Percentiles rank a stretch among this genome's conserved stretches.
phyloP scores from a whole-genome alignment of 2,329 filamentous ascomycete species.

The Fusarium brachygibbosum region DNA sequence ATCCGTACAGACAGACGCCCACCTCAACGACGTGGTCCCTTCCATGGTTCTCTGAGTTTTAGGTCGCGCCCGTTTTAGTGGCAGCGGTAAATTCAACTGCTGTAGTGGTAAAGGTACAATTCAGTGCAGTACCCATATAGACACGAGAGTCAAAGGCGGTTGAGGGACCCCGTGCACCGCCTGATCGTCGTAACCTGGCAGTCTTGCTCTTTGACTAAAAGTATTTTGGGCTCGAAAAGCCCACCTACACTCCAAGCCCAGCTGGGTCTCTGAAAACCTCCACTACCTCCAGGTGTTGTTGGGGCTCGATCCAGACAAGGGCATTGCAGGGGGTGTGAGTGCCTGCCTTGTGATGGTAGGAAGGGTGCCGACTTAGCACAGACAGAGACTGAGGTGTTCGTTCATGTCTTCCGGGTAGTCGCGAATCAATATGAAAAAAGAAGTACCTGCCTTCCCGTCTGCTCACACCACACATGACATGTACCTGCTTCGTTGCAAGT shows the following conservation, averaged over 20 bases:
- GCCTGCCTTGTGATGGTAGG: neutral
- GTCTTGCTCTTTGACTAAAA: conserved; percentile 15
- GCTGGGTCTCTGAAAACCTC: neutral
- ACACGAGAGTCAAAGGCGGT: conserved; percentile 8
- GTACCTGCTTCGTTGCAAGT: conserved; percentile 14
- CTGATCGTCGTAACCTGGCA: conserved; percentile 30
- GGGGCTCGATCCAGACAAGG: conserved; percentile 16
- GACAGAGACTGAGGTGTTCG: conserved; percentile 1
- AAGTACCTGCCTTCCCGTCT: neutral
- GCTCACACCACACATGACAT: neutral
- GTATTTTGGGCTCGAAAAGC: conserved; percentile 17
- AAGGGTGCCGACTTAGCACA: no score
- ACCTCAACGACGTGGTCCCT: conserved; percentile 32
- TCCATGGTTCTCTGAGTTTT: conserved; percentile 14
- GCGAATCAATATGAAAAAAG: conserved; percentile 1
- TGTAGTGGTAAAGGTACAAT: neutral
- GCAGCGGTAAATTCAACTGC: conserved; percentile 26
- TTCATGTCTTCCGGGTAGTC: conserved; percentile 26
- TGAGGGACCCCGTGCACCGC: conserved; percentile 33
- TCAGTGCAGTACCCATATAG: conserved; percentile 4
- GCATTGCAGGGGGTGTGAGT: conserved; percentile 4
- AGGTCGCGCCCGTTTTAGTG: conserved; percentile 31
- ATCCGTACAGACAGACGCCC: no score
- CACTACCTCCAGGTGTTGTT: conserved; percentile 19
- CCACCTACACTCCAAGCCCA: conserved; percentile 9